Percentiles rank a stretch among this genome's conserved stretches.
phyloP scores from a whole-genome alignment of 2,329 filamentous ascomycete genomes.

The Hypoxylon sp. region DNA sequence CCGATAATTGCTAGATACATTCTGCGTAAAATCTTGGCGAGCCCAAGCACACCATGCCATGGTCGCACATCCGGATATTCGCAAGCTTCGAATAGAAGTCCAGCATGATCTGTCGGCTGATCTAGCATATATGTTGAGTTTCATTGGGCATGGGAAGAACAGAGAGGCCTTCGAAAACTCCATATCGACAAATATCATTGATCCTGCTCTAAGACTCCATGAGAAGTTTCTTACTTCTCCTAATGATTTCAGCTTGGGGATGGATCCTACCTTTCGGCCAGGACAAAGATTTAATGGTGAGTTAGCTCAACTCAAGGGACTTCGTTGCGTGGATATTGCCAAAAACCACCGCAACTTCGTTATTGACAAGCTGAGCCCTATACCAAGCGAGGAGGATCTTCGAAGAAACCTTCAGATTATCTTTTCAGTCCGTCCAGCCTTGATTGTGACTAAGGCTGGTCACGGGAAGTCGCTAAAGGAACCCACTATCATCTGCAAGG shows the following conservation, averaged over 20 bases:
- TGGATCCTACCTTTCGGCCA: conserved; percentile 52
- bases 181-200: conserved; percentile 48
- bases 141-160: not conserved
- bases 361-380: conserved; percentile 54
- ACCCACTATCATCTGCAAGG: conserved; percentile 56
- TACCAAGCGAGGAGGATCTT: conserved; percentile 54
- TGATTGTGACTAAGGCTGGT: conserved; percentile 58
- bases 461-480: conserved; percentile 55
- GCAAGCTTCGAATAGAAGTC: conserved; percentile 47
- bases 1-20: conserved; percentile 14
- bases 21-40: conserved; percentile 32
- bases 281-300: conserved; percentile 40
- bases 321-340: conserved; percentile 58
- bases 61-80: conserved; percentile 49
- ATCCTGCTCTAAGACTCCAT: conserved; percentile 57
- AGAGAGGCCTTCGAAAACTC: not conserved
- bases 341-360: conserved; percentile 53
- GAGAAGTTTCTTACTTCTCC: conserved; percentile 59
- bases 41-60: conserved; percentile 52
- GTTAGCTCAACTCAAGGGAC: conserved; percentile 45
- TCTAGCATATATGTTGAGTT: conserved; percentile 7
- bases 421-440: conserved; percentile 56
- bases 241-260: conserved; percentile 57
- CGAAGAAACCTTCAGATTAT: conserved; percentile 54
- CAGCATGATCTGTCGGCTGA: conserved; percentile 33